These are phyloP conservation scores for Tetrapisispora namnaoensis DNA, from an alignment of 805 yeast species.

Conservation along the genomic window DNA sequence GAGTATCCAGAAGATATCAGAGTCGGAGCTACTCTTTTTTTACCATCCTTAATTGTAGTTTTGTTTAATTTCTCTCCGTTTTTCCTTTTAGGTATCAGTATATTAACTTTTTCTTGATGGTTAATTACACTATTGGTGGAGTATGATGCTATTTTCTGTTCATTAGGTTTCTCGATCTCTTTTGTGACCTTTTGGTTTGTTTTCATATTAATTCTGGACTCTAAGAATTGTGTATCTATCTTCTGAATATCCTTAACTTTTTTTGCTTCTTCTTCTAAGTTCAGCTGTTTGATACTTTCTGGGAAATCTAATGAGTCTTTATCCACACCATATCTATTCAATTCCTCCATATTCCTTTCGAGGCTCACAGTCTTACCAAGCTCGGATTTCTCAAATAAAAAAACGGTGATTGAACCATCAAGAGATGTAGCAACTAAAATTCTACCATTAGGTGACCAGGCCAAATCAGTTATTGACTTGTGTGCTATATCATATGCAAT, in stretches of 20 bases:
- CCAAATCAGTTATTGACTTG: slow-evolving; percentile 77
- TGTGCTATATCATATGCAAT: slow-evolving; percentile 67
- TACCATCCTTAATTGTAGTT: slow-evolving; percentile 64
- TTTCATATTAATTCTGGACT: slow-evolving; percentile 5
- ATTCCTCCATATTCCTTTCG: slow-evolving; percentile 55
- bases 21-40: slow-evolving; percentile 65
- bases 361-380: slow-evolving; percentile 54
- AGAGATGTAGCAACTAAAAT: slow-evolving; percentile 66
- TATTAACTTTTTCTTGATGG: slow-evolving; percentile 10
- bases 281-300: slow-evolving; percentile 72
- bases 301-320: slow-evolving; percentile 78
- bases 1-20: slow-evolving; percentile 40
- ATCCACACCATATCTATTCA: slow-evolving; percentile 81
- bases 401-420: slow-evolving; percentile 71
- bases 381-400: slow-evolving; percentile 54
- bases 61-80: slow-evolving; percentile 30
- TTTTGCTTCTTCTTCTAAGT: slow-evolving; percentile 55
- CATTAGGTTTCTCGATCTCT: background rate
- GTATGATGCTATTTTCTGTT: background rate
- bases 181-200: background rate
- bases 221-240: slow-evolving; percentile 4
- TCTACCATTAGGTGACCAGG: slow-evolving; percentile 81
- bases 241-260: slow-evolving; percentile 20
- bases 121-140: background rate
- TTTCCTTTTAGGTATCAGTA: slow-evolving; percentile 24